phyloP scores from a whole-genome alignment of 441 rosid species.

The Corymbia calophylla region DNA sequence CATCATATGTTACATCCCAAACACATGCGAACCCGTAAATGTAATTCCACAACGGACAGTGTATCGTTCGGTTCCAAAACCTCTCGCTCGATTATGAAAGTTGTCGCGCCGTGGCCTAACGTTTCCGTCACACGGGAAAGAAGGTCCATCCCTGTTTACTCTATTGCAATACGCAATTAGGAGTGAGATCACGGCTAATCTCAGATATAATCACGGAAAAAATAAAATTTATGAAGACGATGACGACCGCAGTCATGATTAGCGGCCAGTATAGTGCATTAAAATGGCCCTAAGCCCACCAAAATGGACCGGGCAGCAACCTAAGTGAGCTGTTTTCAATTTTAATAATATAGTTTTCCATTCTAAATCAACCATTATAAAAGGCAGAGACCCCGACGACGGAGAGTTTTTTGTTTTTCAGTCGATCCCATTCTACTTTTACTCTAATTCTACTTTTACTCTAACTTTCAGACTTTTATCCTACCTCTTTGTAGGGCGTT shows the following conservation, averaged over 20 bases:
- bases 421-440: too few species aligned
- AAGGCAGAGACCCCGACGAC: not conserved
- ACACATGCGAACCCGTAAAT: not conserved
- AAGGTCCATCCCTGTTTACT: not conserved
- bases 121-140: accelerated
- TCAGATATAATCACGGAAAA: not conserved
- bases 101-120: not conserved
- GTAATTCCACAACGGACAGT: not conserved
- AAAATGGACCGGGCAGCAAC: not conserved
- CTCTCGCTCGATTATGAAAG: not conserved
- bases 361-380: not conserved
- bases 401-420: too few species aligned
- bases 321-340: not conserved
- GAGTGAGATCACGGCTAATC: too few species aligned
- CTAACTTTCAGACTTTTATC: too few species aligned
- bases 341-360: not conserved
- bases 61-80: not conserved
- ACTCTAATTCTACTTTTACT: too few species aligned
- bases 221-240: not conserved
- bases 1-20: too few species aligned
- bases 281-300: not conserved
- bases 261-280: not conserved
- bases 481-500: too few species aligned
- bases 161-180: not conserved
- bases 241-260: not conserved